Conservation (phyloP, 2,329 filamentous ascomycete genomes). For the Aspergillus arachidicola region DNA sequence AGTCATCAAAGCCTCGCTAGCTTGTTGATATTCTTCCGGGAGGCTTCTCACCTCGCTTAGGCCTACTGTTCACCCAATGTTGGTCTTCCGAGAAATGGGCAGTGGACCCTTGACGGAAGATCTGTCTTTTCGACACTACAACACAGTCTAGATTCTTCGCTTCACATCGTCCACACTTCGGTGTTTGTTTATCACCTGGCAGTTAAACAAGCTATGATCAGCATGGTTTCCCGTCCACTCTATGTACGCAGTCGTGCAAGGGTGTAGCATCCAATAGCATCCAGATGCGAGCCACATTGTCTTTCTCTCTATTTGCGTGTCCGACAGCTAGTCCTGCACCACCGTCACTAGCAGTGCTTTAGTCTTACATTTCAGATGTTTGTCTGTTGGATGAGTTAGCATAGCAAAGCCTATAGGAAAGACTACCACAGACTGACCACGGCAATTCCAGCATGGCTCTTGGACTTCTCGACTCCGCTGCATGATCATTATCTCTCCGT, state of each 20-base stretch:
- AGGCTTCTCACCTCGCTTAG: conserved; percentile 17
- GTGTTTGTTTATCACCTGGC: conserved; percentile 20
- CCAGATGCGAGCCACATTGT: neutral
- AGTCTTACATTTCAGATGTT: conserved; percentile 2
- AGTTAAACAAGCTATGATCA: neutral
- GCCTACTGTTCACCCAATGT: conserved; percentile 27
- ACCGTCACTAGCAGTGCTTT: neutral
- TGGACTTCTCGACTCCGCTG: neutral
- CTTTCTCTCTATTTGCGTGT: too few species aligned
- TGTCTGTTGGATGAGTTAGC: neutral
- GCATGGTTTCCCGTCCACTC: neutral
- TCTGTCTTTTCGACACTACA: conserved; percentile 12
- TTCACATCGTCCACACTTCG: conserved; percentile 20
- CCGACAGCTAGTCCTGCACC: neutral
- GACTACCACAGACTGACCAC: neutral
- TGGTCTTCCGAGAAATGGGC: conserved; percentile 19
- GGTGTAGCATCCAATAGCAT: neutral
- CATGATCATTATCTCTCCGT: neutral
- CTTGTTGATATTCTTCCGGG: neutral
- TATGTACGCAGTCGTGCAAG: neutral
- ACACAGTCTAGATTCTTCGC: conserved; percentile 16
- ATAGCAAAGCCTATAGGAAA: too few species aligned
- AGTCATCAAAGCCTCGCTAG: neutral
- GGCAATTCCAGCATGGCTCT: conserved; percentile 3
- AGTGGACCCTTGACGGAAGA: conserved; percentile 23